phyloP scores from a whole-genome alignment of 495 filamentous ascomycete species.

The Trichoderma orchidacearum region DNA sequence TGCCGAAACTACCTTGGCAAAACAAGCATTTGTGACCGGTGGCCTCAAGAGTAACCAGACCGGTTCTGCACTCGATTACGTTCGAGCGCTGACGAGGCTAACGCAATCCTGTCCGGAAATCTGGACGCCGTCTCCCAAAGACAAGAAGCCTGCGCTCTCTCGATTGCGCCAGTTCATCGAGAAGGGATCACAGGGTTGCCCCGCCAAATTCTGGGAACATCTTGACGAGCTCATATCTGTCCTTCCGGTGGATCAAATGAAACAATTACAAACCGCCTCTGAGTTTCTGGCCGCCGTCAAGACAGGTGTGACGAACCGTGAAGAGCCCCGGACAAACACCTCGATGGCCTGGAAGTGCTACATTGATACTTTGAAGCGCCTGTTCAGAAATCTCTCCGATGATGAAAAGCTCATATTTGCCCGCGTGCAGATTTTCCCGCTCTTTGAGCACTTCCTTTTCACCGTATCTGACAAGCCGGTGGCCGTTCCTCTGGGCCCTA shows the following conservation, averaged over 20 bases:
- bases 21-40: slow-evolving; percentile 52
- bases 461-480: slow-evolving; percentile 19
- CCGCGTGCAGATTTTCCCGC: slow-evolving; percentile 23
- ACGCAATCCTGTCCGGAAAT: slow-evolving; percentile 50
- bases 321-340: slow-evolving; percentile 56
- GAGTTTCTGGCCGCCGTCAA: slow-evolving; percentile 50
- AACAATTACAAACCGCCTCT: slow-evolving; percentile 14
- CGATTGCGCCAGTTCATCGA: slow-evolving; percentile 61
- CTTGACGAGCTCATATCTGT: slow-evolving; percentile 43
- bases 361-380: slow-evolving; percentile 37
- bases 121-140: slow-evolving; percentile 36
- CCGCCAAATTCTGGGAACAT: slow-evolving; percentile 55
- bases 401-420: slow-evolving; percentile 24
- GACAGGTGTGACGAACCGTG: slow-evolving; percentile 53
- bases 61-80: slow-evolving; percentile 57
- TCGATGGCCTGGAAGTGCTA: slow-evolving; percentile 61
- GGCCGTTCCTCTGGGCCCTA: slow-evolving; percentile 7
- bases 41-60: slow-evolving; percentile 53
- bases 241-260: slow-evolving; percentile 37
- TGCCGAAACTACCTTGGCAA: slow-evolving; percentile 37
- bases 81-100: slow-evolving; percentile 46
- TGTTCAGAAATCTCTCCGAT: slow-evolving; percentile 19
- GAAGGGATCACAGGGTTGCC: slow-evolving; percentile 65
- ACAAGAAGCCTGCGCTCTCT: slow-evolving; percentile 50
- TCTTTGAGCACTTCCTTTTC: slow-evolving; percentile 24